Evolutionary conservation across 2,329 filamentous ascomycete species (phyloP).

Genomic region (Epichloe baconii): DNA sequence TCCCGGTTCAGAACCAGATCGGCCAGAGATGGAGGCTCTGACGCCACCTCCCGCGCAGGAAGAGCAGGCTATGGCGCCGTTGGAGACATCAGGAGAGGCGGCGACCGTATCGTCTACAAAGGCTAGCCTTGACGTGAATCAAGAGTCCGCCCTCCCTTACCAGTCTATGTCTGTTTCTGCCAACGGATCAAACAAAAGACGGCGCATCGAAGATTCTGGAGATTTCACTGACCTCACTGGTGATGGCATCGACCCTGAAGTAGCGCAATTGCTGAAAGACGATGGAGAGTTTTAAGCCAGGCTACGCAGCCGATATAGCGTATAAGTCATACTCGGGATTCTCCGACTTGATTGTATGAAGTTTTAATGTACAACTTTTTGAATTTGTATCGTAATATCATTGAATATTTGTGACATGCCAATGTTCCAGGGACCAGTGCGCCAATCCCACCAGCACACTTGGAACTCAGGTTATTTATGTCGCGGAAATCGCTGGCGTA

Average conservation of each 20-base stretch:
- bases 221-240: conserved; percentile 44
- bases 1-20: conserved; percentile 46
- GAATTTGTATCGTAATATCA: neutral
- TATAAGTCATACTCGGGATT: too few relatives aligned
- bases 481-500: too few relatives aligned
- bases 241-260: conserved; percentile 43
- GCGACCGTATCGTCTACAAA: conserved; percentile 9
- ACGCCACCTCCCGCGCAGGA: conserved; percentile 61
- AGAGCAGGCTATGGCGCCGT: conserved; percentile 5
- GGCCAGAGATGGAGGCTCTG: conserved; percentile 73
- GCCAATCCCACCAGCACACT: too few relatives aligned
- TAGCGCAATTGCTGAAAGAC: conserved; percentile 40
- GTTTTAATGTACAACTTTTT: neutral
- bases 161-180: conserved; percentile 35
- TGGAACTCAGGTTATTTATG: too few relatives aligned
- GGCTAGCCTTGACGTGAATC: conserved; percentile 27
- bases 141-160: conserved; percentile 29
- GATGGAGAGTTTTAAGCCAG: conserved; percentile 12
- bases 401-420: too few relatives aligned
- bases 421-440: too few relatives aligned
- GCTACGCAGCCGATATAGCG: neutral
- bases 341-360: too few relatives aligned
- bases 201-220: conserved; percentile 36
- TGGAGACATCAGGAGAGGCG: conserved; percentile 8
- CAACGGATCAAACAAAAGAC: conserved; percentile 44